Evolutionary conservation across 2,329 filamentous ascomycete species (phyloP), one percentile per base, ranked within the genome.

Genomic region (Paracorniculantispora psalliotae): DNA sequence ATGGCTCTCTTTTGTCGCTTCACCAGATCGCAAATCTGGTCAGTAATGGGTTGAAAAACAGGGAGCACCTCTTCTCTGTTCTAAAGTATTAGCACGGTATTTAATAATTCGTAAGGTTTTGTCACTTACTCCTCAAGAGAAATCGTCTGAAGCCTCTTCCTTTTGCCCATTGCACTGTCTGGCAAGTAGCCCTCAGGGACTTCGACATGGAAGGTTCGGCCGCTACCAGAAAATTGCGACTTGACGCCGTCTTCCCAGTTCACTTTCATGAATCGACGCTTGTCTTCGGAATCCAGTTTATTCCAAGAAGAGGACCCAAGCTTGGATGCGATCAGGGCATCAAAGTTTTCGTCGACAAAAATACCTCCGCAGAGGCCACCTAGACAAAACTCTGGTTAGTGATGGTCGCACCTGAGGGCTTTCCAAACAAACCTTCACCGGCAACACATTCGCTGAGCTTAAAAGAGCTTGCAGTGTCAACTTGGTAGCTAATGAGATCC

Each of bases 401-500:
- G 8, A 12, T 9, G 13, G 23, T 12, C 10, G 23, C 10, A 1
- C 19, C 17, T 43, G 33, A 28, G 1, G 19, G 0, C 9, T 6
- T 19, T 13, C 9, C 15, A 8, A 0, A 64, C 67, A 35, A 12
- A 68, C 75, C 75, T 8, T 74, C 66, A 0, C 76, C 76, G 15
- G 66, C 63, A 1, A 77, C 74, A 0, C 69, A 67, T 13, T 79
- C 76, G 2, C 67, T 61, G 0, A 79, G 63, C 0, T 55, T 26
- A 9, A 76, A 67, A 0, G 74, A 72, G 0, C 63, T 4, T 0
- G 53, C 58, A 0, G 59, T 62, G 0, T 59, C 54, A 0, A 76
- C 59, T 2, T 65, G 61, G 19, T 78, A 79, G 21, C 67, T 77
- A 43, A 78, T 77, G 0, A 78, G 60, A 19, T 79, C 75, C 74